A percentile compares a stretch with the other conserved stretches of the same genome.
phyloP scores from a whole-genome alignment of 495 filamentous ascomycete species.

The Margaritispora aquatica region DNA sequence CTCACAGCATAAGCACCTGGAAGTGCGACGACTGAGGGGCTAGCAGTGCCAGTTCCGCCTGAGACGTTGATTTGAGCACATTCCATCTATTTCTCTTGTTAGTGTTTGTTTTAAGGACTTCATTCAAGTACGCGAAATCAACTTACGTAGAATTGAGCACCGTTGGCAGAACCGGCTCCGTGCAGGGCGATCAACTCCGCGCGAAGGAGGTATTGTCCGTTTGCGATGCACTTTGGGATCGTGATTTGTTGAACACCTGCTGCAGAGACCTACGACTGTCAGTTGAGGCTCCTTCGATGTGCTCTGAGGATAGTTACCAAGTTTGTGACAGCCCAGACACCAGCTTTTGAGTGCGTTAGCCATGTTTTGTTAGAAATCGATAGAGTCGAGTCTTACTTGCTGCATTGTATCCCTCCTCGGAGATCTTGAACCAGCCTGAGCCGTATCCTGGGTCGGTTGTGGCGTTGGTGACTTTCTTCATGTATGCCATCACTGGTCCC shows the following conservation, averaged over 20 bases:
- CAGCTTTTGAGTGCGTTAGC: constrained; percentile 1
- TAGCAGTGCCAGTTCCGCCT: constrained; percentile 37
- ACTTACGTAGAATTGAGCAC: constrained; percentile 46
- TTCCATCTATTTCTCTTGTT: constrained; percentile 16
- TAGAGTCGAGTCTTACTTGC: constrained; percentile 8
- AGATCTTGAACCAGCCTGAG: constrained; percentile 34
- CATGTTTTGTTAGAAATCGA: neutral
- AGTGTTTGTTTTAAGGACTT: neutral
- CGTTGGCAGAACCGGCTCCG: constrained; percentile 28
- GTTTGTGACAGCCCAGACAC: constrained; percentile 15
- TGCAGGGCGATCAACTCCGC: constrained; percentile 48
- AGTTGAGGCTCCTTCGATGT: too few relatives aligned
- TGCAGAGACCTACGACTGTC: constrained; percentile 7
- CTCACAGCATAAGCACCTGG: constrained; percentile 43
- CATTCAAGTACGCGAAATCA: neutral
- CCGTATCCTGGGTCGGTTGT: constrained; percentile 32
- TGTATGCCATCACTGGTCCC: constrained; percentile 41
- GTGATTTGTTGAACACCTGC: constrained; percentile 36
- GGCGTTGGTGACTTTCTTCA: constrained; percentile 43
- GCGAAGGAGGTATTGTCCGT: constrained; percentile 44
- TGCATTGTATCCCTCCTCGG: constrained; percentile 17
- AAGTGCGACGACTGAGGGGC: constrained; percentile 44
- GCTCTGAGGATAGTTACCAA: too few relatives aligned
- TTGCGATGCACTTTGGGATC: constrained; percentile 38
- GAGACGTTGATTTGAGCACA: constrained; percentile 51